A percentile compares a stretch with the other conserved stretches of the same genome.
phyloP scores from a whole-genome alignment of 2,329 filamentous ascomycete species.

The Pseudocercospora crystallina region DNA sequence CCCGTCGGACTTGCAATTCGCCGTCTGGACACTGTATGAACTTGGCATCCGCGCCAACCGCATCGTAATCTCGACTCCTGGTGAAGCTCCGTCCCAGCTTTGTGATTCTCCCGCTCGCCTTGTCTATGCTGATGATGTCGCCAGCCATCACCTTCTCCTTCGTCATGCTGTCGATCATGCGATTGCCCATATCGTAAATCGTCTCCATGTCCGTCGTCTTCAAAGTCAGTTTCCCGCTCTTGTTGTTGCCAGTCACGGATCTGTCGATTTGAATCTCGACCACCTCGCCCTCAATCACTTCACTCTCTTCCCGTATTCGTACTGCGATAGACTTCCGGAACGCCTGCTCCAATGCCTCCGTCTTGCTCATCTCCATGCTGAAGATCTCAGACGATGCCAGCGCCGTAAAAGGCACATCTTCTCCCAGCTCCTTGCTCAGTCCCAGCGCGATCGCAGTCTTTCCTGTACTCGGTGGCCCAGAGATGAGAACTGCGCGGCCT shows the following conservation, averaged over 20 bases:
- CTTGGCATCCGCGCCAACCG: constrained; percentile 97
- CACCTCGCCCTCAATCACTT: constrained; percentile 98
- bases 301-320: constrained; percentile 96
- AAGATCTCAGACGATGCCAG: constrained; percentile 96
- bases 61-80: constrained; percentile 94
- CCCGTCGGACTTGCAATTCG: constrained; percentile 94
- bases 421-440: constrained; percentile 88
- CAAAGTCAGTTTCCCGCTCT: constrained; percentile 98
- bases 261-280: constrained; percentile 98
- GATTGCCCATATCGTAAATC: constrained; percentile 98
- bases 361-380: constrained; percentile 99
- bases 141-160: constrained; percentile 99
- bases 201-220: constrained; percentile 99
- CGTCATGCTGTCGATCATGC: constrained; percentile 99
- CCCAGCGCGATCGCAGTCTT: constrained; percentile 99
- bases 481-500: constrained; percentile 88
- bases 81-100: constrained; percentile 95
- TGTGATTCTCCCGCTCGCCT: constrained; percentile 95
- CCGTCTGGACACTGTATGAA: constrained; percentile 97
- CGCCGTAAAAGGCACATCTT: constrained; percentile 95
- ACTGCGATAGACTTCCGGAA: constrained; percentile 98
- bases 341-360: constrained; percentile 95
- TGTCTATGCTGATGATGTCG: constrained; percentile 98
- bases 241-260: constrained; percentile 91
- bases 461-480: constrained; percentile 92